Percentiles rank a stretch among this genome's conserved stretches.
These are phyloP conservation scores for Maudiozyma bulderi DNA, from an alignment of 805 yeast species.

Conservation along the genomic window DNA sequence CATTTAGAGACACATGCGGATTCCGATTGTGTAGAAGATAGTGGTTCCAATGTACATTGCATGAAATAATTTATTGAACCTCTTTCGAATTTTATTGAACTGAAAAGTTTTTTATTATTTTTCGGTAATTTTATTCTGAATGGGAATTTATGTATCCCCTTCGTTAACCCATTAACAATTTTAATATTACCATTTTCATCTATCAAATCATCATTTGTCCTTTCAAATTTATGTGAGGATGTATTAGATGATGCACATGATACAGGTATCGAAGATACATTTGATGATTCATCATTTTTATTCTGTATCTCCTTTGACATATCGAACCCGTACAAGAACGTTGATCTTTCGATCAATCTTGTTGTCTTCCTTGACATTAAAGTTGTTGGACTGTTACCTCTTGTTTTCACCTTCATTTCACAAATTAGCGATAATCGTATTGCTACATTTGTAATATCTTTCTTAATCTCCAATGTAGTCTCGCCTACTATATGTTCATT, in stretches of 20 bases:
- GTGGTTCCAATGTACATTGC: conserved; percentile 15
- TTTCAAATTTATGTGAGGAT: background rate
- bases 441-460: conserved; percentile 40
- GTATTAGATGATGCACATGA: too few relatives aligned
- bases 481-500: conserved; percentile 68
- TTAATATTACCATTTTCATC: background rate
- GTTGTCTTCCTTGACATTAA: conserved; percentile 45
- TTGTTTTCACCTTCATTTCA: conserved; percentile 43
- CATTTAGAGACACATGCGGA: conserved; percentile 31
- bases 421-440: conserved; percentile 49
- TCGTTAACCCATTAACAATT: conserved; percentile 40
- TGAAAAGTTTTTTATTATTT: conserved; percentile 41
- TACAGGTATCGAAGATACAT: too few relatives aligned
- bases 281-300: too few relatives aligned
- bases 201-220: background rate
- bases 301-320: background rate
- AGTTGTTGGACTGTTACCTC: conserved; percentile 35
- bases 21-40: conserved; percentile 6
- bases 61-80: conserved; percentile 70
- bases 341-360: conserved; percentile 48
- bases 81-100: conserved; percentile 72
- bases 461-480: conserved; percentile 45
- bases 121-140: conserved; percentile 73
- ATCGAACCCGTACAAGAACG: conserved; percentile 44
- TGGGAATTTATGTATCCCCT: conserved; percentile 84